A percentile compares a stretch with the other conserved stretches of the same genome.
Evolutionary conservation across 331 rosid species (phyloP).

Genomic region (Rhamnella rubrinervis): DNA sequence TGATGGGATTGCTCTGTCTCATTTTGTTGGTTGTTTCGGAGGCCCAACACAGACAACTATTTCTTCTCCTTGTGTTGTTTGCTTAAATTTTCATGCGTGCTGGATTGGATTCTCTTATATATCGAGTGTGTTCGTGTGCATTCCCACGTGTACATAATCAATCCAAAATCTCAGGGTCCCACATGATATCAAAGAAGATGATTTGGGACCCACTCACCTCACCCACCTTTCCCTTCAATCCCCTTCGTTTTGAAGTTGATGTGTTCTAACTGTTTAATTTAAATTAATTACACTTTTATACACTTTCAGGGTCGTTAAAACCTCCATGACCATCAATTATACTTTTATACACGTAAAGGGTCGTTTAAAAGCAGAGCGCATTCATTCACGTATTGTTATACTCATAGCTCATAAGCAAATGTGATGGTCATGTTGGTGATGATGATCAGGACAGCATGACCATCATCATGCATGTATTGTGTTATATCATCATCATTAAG

Average conservation of each 20-base stretch:
- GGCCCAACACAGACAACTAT: conserved; percentile 44
- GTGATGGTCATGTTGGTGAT: too few species aligned
- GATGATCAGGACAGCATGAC: too few species aligned
- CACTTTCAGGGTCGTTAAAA: too few species aligned
- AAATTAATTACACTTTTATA: too few species aligned
- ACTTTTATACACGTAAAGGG: too few species aligned
- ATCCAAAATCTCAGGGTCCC: conserved; percentile 12
- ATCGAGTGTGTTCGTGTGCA: conserved; percentile 16
- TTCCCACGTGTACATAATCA: conserved; percentile 2
- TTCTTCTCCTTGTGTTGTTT: conserved; percentile 13
- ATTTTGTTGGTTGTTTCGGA: conserved; percentile 50
- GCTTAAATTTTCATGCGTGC: conserved; percentile 31
- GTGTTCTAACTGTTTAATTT: conserved; percentile 21
- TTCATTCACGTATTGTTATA: background rate
- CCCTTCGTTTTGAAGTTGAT: conserved; percentile 20
- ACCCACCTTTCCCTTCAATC: conserved; percentile 24
- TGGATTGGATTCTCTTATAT: background rate
- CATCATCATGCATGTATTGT: too few species aligned
- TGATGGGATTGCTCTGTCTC: conserved; percentile 43
- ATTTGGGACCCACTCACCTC: conserved; percentile 12
- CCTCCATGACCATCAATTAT: too few species aligned
- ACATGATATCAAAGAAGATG: conserved; percentile 1
- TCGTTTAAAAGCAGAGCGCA: too few species aligned
- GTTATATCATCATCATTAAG: too few species aligned
- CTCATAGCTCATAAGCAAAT: too few species aligned